Evolutionary conservation across 208 protist genomes (phyloP), one percentile per base, ranked within the genome.

Genomic region (Balamuthia mandrillaris): DNA sequence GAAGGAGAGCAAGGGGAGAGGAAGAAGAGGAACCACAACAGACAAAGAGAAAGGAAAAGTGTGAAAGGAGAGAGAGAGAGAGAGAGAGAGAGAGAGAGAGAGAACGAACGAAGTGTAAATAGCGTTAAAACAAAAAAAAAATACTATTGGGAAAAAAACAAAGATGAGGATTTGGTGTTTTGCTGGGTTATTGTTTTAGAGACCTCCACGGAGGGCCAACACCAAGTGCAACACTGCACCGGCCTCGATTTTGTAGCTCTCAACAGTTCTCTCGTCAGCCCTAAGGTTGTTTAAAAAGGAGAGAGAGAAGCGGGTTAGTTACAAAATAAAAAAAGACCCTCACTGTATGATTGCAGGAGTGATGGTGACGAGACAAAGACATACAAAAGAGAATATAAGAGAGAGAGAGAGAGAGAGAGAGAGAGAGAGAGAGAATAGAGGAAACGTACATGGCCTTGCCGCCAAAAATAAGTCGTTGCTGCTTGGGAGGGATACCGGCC

Each of bases 221-320:
- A 96, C 93, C n/a, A 96, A 85, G 79, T 96, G 94, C 33, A 96
- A 85, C 49, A 94, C 91, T 21, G 90, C 90, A 35, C 94, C 94
- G 51, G 88, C 92, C 86, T 94, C 87, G 61, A 96, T 91, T 58
- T 93, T 94, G 86, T 93, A 95, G n/a, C 95, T 93, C 9, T 58
- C 29, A 35, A 87, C 91, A 29, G 86, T 91, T 51, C 93, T 94
- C 12, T 94, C 91, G 51, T 95, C 92, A 85, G 88, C 87, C 90
- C 91, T 93, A 54, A 21, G 35, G 45, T n/a, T 45, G 49, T n/a
- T 37, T 31, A 37, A 37, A n/a, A 45, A 21, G 10, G 5, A 79
- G n/a, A n/a, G n/a, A n/a, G n/a, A n/a, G n/a, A n/a, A n/a, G n/a
- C n/a, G n/a, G n/a, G n/a, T n/a, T n/a, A n/a, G n/a, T n/a, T n/a